phyloP scores from a whole-genome alignment of 257 asterid species.

The Solanum appendiculatum region DNA sequence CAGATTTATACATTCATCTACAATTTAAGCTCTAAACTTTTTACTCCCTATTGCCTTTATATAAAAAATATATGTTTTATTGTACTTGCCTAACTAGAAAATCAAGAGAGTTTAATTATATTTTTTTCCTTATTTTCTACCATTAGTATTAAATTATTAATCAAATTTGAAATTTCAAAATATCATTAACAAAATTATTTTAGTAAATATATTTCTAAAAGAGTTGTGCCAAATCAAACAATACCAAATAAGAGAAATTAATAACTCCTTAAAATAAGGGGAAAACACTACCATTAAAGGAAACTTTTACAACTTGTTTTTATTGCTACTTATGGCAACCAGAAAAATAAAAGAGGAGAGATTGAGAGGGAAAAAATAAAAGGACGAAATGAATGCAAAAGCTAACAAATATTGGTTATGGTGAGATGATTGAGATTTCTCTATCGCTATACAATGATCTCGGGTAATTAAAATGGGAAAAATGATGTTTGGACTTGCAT shows the following conservation, averaged over 20 bases:
- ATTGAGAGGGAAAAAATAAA: background rate
- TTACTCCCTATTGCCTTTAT: background rate
- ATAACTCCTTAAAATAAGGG: background rate
- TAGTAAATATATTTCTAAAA: background rate
- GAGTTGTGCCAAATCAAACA: background rate
- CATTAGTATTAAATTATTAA: background rate
- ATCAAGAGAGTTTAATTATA: too few species aligned
- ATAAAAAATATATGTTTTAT: too few species aligned
- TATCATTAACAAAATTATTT: background rate
- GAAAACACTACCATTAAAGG: background rate
- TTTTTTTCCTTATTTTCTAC: background rate
- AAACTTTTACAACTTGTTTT: background rate
- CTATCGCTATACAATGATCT: fast-evolving
- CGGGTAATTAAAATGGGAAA: too few species aligned
- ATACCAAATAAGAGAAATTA: background rate
- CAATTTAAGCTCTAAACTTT: background rate
- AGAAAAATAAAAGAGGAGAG: background rate
- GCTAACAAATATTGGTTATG: fast-evolving
- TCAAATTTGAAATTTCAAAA: background rate
- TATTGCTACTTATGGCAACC: background rate
- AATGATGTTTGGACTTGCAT: too few species aligned
- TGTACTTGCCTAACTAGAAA: background rate
- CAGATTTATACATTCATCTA: background rate
- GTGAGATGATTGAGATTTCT: too few species aligned
- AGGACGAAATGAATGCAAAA: background rate